Evolutionary conservation across 2,329 filamentous ascomycete genomes (phyloP).

Genomic region (Boeremia exigua): DNA sequence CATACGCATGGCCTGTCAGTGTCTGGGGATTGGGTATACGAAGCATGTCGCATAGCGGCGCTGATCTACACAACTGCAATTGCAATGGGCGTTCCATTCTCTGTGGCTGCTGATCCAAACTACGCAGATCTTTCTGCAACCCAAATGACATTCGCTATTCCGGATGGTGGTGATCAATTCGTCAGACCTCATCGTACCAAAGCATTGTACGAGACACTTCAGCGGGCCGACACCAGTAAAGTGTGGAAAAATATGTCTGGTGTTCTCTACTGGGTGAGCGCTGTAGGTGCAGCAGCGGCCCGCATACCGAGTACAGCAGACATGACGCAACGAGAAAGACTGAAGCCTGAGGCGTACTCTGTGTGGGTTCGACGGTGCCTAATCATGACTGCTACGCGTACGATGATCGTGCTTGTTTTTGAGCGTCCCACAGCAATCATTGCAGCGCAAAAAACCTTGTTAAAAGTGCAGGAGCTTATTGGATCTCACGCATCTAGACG

Average conservation of each 20-base stretch:
- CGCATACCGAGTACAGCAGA: conserved; percentile 22
- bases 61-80: conserved; percentile 44
- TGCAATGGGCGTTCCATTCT: conserved; percentile 35
- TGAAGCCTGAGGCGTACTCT: conserved; percentile 21
- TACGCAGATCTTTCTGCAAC: neutral
- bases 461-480: conserved; percentile 38
- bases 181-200: conserved; percentile 24
- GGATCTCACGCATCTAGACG: conserved; percentile 9
- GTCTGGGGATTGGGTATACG: conserved; percentile 41
- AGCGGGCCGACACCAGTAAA: conserved; percentile 31
- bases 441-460: conserved; percentile 31
- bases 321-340: conserved; percentile 12
- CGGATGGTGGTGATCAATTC: neutral
- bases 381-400: conserved; percentile 36
- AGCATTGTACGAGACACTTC: conserved; percentile 30
- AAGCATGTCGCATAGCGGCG: conserved; percentile 43
- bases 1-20: conserved; percentile 24
- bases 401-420: conserved; percentile 35
- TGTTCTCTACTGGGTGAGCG: conserved; percentile 43
- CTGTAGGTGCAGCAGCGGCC: conserved; percentile 41
- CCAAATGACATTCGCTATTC: neutral
- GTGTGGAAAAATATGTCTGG: conserved; percentile 44
- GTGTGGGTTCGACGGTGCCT: conserved; percentile 37
- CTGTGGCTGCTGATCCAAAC: conserved; percentile 30
- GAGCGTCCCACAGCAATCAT: conserved; percentile 35